A percentile compares a stretch with the other conserved stretches of the same genome.
phyloP scores from a whole-genome alignment of 2,329 filamentous ascomycete species.

The Fonsecaea pedrosoi region DNA sequence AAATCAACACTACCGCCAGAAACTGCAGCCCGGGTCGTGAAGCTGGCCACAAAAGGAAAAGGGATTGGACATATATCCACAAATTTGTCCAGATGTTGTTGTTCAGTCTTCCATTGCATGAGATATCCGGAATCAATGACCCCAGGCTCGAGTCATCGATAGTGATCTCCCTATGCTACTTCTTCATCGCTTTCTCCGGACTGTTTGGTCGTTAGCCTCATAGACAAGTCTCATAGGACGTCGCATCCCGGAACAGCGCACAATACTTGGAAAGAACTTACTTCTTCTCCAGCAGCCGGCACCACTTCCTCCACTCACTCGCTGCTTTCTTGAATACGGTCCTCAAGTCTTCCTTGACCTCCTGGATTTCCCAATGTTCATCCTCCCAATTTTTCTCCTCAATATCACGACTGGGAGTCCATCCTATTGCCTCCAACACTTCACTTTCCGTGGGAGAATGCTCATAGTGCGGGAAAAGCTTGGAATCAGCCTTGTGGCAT shows the following conservation, averaged over 20 bases:
- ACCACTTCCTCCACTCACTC: slow-evolving; percentile 52
- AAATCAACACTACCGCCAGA: no score
- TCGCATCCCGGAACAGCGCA: not conserved
- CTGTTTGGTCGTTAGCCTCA: not conserved
- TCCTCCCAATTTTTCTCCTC: slow-evolving; percentile 51
- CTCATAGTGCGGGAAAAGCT: slow-evolving; percentile 45
- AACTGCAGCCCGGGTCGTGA: no score
- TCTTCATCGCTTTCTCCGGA: slow-evolving; percentile 1
- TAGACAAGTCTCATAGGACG: not conserved
- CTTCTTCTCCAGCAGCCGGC: slow-evolving; percentile 48
- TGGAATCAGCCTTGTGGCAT: slow-evolving; percentile 48
- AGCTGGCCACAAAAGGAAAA: not conserved
- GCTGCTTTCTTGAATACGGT: slow-evolving; percentile 50
- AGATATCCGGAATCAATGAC: not conserved
- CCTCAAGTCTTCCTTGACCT: slow-evolving; percentile 52
- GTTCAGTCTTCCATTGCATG: not conserved
- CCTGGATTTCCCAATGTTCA: slow-evolving; percentile 51
- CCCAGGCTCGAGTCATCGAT: not conserved
- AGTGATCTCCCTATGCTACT: not conserved
- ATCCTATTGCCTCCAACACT: slow-evolving; percentile 53
- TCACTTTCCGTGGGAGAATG: slow-evolving; percentile 48
- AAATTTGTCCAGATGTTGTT: not conserved
- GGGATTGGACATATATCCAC: not conserved
- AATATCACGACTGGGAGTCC: slow-evolving; percentile 45
- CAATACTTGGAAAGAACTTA: slow-evolving; percentile 23